Evolutionary conservation across 1,284 basidiomycete genomes (phyloP).

Genomic region (Lentinula novae-zelandiae): DNA sequence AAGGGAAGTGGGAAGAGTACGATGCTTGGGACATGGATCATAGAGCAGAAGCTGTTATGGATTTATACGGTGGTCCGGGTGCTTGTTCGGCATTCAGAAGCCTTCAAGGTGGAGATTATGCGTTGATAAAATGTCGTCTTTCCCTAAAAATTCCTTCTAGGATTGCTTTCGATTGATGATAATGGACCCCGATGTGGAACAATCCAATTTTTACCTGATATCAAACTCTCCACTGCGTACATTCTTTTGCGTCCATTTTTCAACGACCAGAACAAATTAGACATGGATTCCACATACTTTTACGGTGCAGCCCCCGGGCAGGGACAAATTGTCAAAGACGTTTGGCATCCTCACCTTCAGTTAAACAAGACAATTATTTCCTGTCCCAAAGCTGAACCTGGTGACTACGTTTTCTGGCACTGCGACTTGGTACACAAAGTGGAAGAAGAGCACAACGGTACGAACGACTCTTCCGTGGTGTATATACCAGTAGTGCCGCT

Average conservation of each 20-base stretch:
- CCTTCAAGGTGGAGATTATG: background rate
- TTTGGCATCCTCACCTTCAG: constrained; percentile 69
- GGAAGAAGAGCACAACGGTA: constrained; percentile 58
- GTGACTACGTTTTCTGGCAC: constrained; percentile 76
- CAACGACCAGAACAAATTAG: constrained; percentile 61
- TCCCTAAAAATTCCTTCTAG: constrained; percentile 37
- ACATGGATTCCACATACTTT: constrained; percentile 55
- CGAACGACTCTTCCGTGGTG: constrained; percentile 66
- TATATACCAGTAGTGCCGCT: constrained; percentile 80
- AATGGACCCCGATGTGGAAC: constrained; percentile 69
- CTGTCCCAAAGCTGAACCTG: constrained; percentile 57
- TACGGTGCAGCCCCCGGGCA: constrained; percentile 60
- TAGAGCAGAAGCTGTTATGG: constrained; percentile 1
- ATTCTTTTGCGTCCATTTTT: constrained; percentile 48
- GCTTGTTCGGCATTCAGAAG: constrained; percentile 1
- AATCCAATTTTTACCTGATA: constrained; percentile 45
- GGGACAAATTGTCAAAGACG: constrained; percentile 59
- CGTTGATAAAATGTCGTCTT: background rate
- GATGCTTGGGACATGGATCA: constrained; percentile 9
- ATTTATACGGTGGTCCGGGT: constrained; percentile 3
- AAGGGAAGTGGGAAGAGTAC: constrained; percentile 8
- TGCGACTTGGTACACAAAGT: constrained; percentile 73
- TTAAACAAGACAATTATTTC: constrained; percentile 51
- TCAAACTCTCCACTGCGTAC: constrained; percentile 62
- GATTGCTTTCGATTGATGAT: constrained; percentile 64